Base-by-base conservation (phyloP, 148 eudicot species). In the Drosera capensis region DNA sequence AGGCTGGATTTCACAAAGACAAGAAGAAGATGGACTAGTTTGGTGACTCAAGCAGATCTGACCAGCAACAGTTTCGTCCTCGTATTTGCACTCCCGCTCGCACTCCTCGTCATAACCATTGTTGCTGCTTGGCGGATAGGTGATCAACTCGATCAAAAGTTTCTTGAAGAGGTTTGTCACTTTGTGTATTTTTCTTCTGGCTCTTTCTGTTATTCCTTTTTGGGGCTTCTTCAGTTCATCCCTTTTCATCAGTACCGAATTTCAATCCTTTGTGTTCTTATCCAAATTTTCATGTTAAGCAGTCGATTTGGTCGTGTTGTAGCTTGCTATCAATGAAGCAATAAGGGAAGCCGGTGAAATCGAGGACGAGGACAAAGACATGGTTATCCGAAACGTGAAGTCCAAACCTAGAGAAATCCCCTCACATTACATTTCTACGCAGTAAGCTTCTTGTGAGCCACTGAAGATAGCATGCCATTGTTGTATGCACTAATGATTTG, bases 251-350 rank as follows among this genome's bases (percentile, higher is more conserved):
- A n/a, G n/a, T n/a, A n/a, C n/a, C n/a, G n/a, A n/a, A n/a, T n/a
- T n/a, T 13, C 35, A 30, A 5, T 30, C 13, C 6, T 30, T 30
- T 30, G 35, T 30, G 35, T 30, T 30, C 7, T 30, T 30, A 30
- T 6, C 13, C 13, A 13, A n/a, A n/a, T n/a, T n/a, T n/a, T n/a
- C n/a, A n/a, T n/a, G n/a, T n/a, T n/a, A n/a, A n/a, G n/a, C n/a
- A n/a, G n/a, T n/a, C n/a, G n/a, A n/a, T n/a, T n/a, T n/a, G n/a
- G n/a, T n/a, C n/a, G n/a, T 11, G 11, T 51, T 31, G 58, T 73
- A 84, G 94, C 58, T 84, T 58, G 81, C 76, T 12, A 49, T 74
- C 52, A 67, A 78, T 54, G 67, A 86, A 59, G 86, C 78, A 37
- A 48, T 78, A 60, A 51, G 74, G 60, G 78, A 73, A 60, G 83